Evolutionary conservation across 2,329 filamentous ascomycete genomes (phyloP), one percentile per base, ranked within the genome.

Genomic region (Colletotrichum viniferum): DNA sequence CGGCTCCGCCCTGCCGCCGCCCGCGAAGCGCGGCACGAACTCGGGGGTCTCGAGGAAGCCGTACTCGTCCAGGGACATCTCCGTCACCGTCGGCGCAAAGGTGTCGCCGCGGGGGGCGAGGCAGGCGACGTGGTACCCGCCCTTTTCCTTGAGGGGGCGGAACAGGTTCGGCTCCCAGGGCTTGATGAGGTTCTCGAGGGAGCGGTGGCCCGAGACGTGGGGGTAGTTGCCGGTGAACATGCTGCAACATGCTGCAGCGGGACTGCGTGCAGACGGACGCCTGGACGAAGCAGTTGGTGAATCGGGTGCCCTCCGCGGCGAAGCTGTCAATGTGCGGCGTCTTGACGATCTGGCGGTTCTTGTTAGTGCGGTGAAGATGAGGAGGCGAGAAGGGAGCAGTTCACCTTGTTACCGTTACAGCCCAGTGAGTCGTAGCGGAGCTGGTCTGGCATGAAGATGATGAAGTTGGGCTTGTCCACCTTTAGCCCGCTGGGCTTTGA

Each of bases 391-490:
- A 26, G 21, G 4, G 34, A n/a, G 21, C 9, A 0, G 18, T 8
- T 56, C 7, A 74, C 69, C 66, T 74, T 64, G 48, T 78, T 77
- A n/a, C 78, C 80, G 4, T 82, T 81, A 60, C 83, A 86, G 1
- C 83, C 83, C 0, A 88, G 78, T 2, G 86, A 83, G 77, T 88
- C 87, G 60, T 85, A 87, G 12, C 86, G 84, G 5, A 88, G 80
- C 79, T 88, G 87, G 64, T 88, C 86, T 4, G 86, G 87, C 86
- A 88, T 88, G 76, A 88, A 88, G 9, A 88, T 85, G 65, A 86
- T 78, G 30, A 84, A 82, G 69, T 87, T 87, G 16, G 84, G 82
- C 18, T 65, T 79, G 38, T 64, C 66, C 8, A 76, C 70, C 55
- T 72, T 72, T 16, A 79, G 63, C 55, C 76, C 68, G 70, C 74